These are phyloP conservation scores for Fusarium falciforme DNA, from an alignment of 2,329 filamentous ascomycete genomes.

Conservation along the genomic window DNA sequence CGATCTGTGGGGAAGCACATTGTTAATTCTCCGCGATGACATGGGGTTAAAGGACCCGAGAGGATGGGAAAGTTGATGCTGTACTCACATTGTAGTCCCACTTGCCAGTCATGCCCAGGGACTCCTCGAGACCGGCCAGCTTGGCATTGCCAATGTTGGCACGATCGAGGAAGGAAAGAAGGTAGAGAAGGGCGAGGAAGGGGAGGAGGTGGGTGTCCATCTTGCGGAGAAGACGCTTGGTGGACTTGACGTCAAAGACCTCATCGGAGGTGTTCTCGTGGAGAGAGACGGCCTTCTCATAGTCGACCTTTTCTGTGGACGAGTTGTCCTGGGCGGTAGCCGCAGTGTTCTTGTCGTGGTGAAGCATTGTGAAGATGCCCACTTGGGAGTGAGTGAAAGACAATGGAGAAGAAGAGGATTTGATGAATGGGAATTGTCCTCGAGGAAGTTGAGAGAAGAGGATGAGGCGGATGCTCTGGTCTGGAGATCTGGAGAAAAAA, in stretches of 20 bases:
- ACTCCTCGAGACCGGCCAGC: constrained; percentile 63
- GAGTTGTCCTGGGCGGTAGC: constrained; percentile 35
- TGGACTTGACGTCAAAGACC: constrained; percentile 51
- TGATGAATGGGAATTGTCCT: constrained; percentile 18
- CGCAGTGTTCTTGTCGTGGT: constrained; percentile 25
- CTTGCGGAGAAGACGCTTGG: constrained; percentile 64
- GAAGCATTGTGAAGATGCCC: constrained; percentile 31
- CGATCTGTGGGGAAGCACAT: constrained; percentile 44
- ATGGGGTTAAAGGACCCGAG: not conserved
- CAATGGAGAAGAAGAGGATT: not conserved
- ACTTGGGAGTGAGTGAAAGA: not conserved
- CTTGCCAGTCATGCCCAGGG: constrained; percentile 47
- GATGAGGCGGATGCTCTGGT: constrained; percentile 36
- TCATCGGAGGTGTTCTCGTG: constrained; percentile 39
- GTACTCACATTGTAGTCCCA: constrained; percentile 50
- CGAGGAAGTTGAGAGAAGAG: constrained; percentile 13
- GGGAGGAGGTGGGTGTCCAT: constrained; percentile 68
- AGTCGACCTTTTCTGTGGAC: constrained; percentile 44
- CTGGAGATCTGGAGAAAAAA: constrained; percentile 28
- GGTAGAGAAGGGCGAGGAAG: constrained; percentile 68
- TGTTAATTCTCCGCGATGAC: constrained; percentile 8
- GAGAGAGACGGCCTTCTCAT: constrained; percentile 41
- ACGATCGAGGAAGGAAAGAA: constrained; percentile 63
- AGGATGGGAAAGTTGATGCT: not conserved
- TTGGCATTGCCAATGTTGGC: constrained; percentile 67